Base-by-base conservation (phyloP, 1,284 basidiomycete genomes). In the Cryptococcus sp. region DNA sequence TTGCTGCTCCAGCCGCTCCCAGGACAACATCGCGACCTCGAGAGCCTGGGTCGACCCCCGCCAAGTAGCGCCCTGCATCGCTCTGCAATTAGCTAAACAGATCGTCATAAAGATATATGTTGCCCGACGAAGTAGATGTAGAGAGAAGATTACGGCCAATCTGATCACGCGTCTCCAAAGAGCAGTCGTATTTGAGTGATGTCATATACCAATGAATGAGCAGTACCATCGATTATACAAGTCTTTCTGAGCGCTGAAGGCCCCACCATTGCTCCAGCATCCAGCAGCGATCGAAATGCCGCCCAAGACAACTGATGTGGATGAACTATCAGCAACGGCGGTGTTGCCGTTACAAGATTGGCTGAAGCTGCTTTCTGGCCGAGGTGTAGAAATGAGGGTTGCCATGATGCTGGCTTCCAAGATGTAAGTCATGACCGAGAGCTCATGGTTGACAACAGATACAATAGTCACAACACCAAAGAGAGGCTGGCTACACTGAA, bases 401-500 rank as follows among this genome's bases (percentile, higher is more conserved):
- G 88, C 89, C 1, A 92, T 94, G 81, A 72, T 76, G 2, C 73
- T 88, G 31, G 83, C 89, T 40, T 81, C 82, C 43, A 89, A 88
- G 78, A 81, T 90, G 88, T 91, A 50, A 60, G 83, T 52, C 48
- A 44, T 7, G 28, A 41, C 36, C 14, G 34, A 45, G 2, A 36
- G n/a, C 40, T 42, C 34, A 44, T 46, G 34, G 49, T 57, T 50
- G 50, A 43, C 56, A 41, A 46, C 62, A 91, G 88, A 59, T 91
- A 87, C 75, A 90, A 87, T 63, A 79, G 82, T 22, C 80, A 81
- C 66, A 85, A 84, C 60, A 87, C 86, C 0, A 80, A 81, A 2
- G 73, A 79, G 24, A 76, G 79, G 53, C 78, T 91, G 16, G 76
- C 77, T 0, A 74, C 77, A 51, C 73, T 91, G 22, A 82, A 81